Percentiles rank a stretch among this genome's conserved stretches.
phyloP scores from a whole-genome alignment of 371 early-diverging fungal species.

The Saksenaea vasiformis region DNA sequence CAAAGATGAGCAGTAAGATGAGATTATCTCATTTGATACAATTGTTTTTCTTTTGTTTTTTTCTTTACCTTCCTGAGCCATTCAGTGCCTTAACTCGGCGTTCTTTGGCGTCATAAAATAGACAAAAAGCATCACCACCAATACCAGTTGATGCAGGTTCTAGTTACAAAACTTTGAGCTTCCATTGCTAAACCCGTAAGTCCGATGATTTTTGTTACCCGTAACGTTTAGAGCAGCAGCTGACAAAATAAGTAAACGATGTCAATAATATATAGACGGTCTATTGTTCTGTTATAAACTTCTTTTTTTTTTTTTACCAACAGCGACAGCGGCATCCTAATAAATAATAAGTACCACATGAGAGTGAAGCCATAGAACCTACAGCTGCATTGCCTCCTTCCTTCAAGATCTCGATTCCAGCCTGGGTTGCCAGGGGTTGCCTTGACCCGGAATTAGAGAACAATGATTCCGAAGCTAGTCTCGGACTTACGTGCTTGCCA shows the following conservation, averaged over 20 bases:
- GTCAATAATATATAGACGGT: no score
- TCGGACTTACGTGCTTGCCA: conserved; percentile 41
- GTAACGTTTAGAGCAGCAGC: conserved; percentile 71
- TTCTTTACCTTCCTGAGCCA: conserved; percentile 70
- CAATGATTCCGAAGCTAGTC: background rate
- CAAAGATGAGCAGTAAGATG: background rate
- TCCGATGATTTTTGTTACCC: conserved; percentile 34
- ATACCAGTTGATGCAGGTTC: conserved; percentile 90
- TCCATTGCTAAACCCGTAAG: background rate
- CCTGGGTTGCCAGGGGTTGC: conserved; percentile 79
- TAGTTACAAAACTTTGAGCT: conserved; percentile 1
- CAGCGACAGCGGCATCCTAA: conserved; percentile 84
- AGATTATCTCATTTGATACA: no score
- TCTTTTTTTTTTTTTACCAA: no score
- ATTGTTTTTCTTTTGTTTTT: no score
- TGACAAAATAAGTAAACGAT: conserved; percentile 15
- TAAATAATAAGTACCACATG: background rate
- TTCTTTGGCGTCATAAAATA: conserved; percentile 72
- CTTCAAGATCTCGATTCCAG: conserved; percentile 78
- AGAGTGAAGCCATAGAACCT: conserved; percentile 19
- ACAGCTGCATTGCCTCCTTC: conserved; percentile 91
- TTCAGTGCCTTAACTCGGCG: conserved; percentile 66
- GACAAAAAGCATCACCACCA: conserved; percentile 91
- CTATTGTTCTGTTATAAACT: no score
- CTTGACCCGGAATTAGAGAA: conserved; percentile 32